Conservation (phyloP, 192 early-diverging fungal genomes). For the Phlyctochytrium arcticum region DNA sequence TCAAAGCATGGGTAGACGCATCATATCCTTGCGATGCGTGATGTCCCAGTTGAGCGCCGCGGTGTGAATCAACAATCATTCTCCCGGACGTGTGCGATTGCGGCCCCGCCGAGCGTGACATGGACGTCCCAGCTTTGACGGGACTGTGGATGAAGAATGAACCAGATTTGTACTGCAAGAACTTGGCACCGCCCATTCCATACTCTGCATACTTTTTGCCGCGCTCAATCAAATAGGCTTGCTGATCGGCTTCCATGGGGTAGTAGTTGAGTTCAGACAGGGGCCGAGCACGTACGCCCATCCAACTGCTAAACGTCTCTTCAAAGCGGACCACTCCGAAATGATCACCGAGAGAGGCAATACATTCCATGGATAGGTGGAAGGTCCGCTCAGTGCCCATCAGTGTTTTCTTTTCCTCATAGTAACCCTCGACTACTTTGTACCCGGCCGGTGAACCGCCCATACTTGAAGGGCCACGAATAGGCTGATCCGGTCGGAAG, state of each 20-base stretch:
- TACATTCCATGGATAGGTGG: slow-evolving; percentile 32
- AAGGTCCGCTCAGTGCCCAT: slow-evolving; percentile 40
- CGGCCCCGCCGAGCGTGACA: background rate
- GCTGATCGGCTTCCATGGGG: slow-evolving; percentile 1
- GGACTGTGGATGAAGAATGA: slow-evolving; percentile 29
- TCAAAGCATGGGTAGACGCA: slow-evolving; percentile 41
- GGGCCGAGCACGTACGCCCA: slow-evolving; percentile 22
- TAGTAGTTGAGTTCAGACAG: slow-evolving; percentile 20
- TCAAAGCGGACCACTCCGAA: slow-evolving; percentile 38
- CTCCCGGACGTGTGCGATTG: slow-evolving; percentile 24
- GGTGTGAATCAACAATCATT: slow-evolving; percentile 37
- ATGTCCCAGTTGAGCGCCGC: slow-evolving; percentile 39
- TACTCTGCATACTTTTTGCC: slow-evolving; percentile 29
- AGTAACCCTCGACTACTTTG: slow-evolving; percentile 27
- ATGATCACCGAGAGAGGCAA: slow-evolving; percentile 33
- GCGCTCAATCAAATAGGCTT: slow-evolving; percentile 17
- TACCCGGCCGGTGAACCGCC: slow-evolving; percentile 26
- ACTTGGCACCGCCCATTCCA: slow-evolving; percentile 9
- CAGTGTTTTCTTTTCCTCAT: slow-evolving; percentile 37
- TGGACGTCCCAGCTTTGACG: background rate
- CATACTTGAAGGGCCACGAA: slow-evolving; percentile 32
- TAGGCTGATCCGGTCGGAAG: slow-evolving; percentile 31
- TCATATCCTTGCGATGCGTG: slow-evolving; percentile 42
- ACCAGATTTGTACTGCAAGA: slow-evolving; percentile 25
- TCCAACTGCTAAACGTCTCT: slow-evolving; percentile 39